These are phyloP conservation scores for Cladosporium halotolerans DNA, from an alignment of 2,329 filamentous ascomycete species.

Conservation along the genomic window DNA sequence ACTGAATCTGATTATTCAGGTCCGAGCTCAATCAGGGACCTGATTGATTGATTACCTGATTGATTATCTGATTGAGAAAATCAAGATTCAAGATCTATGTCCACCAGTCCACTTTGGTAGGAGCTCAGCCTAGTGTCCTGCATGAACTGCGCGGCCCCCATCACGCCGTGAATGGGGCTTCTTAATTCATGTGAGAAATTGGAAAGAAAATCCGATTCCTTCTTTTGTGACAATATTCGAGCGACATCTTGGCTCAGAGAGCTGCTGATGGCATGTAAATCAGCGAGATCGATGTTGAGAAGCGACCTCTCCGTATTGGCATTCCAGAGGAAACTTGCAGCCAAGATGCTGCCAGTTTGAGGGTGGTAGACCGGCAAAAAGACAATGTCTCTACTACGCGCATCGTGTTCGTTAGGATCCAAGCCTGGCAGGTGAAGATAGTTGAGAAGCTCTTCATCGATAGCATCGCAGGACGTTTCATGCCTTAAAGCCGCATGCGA, in stretches of 20 bases:
- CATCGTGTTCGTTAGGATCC: conserved; percentile 30
- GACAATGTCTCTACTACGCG: no score
- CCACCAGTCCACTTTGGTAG: conserved; percentile 38
- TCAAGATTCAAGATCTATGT: no score
- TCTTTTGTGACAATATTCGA: conserved; percentile 31
- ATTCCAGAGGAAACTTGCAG: conserved; percentile 42
- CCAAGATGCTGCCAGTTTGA: conserved; percentile 34
- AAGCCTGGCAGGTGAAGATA: conserved; percentile 21
- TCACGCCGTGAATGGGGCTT: conserved; percentile 41
- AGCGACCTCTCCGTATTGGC: conserved; percentile 30
- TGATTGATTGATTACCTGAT: no score
- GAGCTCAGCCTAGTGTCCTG: conserved; percentile 37
- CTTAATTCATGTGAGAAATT: conserved; percentile 48
- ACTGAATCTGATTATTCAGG: no score
- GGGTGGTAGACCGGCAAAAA: conserved; percentile 49
- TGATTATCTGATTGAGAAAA: no score
- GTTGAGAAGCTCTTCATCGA: conserved; percentile 21
- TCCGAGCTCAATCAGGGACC: no score
- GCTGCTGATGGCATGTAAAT: conserved; percentile 35
- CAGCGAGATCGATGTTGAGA: conserved; percentile 30
- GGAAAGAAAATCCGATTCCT: conserved; percentile 45
- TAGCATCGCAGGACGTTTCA: background rate
- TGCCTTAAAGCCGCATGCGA: background rate
- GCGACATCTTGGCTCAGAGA: conserved; percentile 25
- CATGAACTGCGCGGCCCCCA: conserved; percentile 45